A percentile compares a stretch with the other conserved stretches of the same genome.
phyloP scores from a whole-genome alignment of 202 grass and related monocot genomes.

The Bolboschoenoplectus hybrid region DNA sequence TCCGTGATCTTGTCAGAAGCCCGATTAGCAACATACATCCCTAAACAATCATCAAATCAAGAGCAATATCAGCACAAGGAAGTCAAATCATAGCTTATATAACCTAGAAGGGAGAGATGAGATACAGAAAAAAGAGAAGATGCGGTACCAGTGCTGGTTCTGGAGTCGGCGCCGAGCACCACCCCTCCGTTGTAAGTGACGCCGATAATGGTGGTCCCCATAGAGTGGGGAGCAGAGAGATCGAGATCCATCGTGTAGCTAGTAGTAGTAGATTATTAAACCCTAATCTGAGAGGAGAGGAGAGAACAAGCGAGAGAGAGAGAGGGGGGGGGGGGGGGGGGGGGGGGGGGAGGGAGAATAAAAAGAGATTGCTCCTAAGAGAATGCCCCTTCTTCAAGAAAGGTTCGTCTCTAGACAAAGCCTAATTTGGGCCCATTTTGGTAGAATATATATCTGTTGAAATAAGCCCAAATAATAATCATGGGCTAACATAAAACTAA shows the following conservation, averaged over 20 bases:
- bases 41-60: conserved; percentile 42
- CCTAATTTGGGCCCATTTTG: background rate
- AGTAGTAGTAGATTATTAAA: conserved; percentile 18
- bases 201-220: conserved; percentile 86
- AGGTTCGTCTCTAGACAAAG: background rate
- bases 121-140: background rate
- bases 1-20: conserved; percentile 90
- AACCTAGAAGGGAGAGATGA: background rate
- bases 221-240: conserved; percentile 58
- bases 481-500: background rate
- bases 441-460: background rate
- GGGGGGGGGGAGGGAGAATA: background rate
- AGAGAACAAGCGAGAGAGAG: background rate
- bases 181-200: conserved; percentile 78
- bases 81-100: conserved; percentile 10
- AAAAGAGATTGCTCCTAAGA: conserved; percentile 7
- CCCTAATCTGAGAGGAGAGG: conserved; percentile 26
- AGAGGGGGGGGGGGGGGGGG: background rate
- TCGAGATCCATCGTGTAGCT: conserved; percentile 41
- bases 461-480: background rate
- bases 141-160: conserved; percentile 70
- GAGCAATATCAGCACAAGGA: background rate
- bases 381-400: conserved; percentile 37
- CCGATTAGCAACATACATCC: conserved; percentile 88
- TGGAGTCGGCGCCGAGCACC: conserved; percentile 80